Conservation (phyloP, 495 filamentous ascomycete genomes). For the Penicillium herquei region DNA sequence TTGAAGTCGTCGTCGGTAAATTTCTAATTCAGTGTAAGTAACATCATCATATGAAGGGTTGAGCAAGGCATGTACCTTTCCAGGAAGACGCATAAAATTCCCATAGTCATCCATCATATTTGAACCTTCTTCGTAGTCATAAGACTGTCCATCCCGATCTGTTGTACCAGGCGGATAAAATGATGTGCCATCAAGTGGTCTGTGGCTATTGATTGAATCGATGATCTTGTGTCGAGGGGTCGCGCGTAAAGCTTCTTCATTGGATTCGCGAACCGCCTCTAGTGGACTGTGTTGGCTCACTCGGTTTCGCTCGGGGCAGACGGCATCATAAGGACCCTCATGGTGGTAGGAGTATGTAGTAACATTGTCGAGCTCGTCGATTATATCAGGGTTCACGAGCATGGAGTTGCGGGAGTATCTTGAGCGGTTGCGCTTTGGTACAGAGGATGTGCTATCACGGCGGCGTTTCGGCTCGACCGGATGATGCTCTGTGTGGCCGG, state of each 20-base stretch:
- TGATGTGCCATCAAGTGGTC: constrained; percentile 83
- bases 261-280: constrained; percentile 71
- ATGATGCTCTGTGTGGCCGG: constrained; percentile 31
- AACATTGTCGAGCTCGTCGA: constrained; percentile 74
- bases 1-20: constrained; percentile 50
- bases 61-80: constrained; percentile 26
- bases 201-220: constrained; percentile 71
- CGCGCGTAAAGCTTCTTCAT: constrained; percentile 74
- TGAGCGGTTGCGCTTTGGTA: constrained; percentile 8
- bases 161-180: constrained; percentile 67
- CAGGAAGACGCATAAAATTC: constrained; percentile 36
- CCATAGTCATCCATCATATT: constrained; percentile 74
- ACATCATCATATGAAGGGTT: background rate
- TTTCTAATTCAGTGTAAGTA: constrained; percentile 26
- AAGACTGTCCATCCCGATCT: constrained; percentile 64
- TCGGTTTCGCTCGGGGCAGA: constrained; percentile 68
- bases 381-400: constrained; percentile 69
- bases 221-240: constrained; percentile 78
- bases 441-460: constrained; percentile 12
- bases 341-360: constrained; percentile 73
- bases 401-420: constrained; percentile 57
- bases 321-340: constrained; percentile 88
- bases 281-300: constrained; percentile 63
- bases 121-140: constrained; percentile 81
- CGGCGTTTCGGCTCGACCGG: constrained; percentile 29